Evolutionary conservation across 2,329 filamentous ascomycete genomes (phyloP).

Genomic region (Aspergillus fructus): DNA sequence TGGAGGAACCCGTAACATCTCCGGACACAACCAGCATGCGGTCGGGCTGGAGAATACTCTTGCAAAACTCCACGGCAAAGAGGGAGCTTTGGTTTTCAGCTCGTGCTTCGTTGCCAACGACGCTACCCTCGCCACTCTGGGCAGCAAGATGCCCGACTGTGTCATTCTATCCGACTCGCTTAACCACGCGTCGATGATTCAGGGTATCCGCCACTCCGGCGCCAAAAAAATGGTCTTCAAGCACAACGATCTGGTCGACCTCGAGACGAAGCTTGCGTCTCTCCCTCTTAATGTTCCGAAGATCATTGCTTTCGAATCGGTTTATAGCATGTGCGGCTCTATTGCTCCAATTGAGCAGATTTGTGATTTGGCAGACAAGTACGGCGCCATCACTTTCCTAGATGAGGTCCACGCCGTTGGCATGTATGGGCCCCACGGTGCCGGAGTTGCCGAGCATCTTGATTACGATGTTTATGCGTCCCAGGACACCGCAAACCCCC

Average conservation of each 20-base stretch:
- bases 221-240: slow-evolving; percentile 98
- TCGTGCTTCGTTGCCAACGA: slow-evolving; percentile 99
- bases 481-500: slow-evolving; percentile 58
- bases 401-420: slow-evolving; percentile 99
- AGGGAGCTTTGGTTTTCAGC: slow-evolving; percentile 88
- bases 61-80: slow-evolving; percentile 87
- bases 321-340: slow-evolving; percentile 99
- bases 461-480: slow-evolving; percentile 84
- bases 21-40: slow-evolving; percentile 94
- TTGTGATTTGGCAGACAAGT: slow-evolving; percentile 94
- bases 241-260: slow-evolving; percentile 91
- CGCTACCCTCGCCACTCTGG: slow-evolving; percentile 92
- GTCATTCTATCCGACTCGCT: slow-evolving; percentile 97
- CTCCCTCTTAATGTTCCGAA: slow-evolving; percentile 84
- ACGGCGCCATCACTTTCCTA: slow-evolving; percentile 94
- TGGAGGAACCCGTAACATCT: slow-evolving; percentile 95
- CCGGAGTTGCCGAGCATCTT: slow-evolving; percentile 94
- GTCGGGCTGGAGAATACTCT: slow-evolving; percentile 78
- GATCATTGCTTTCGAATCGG: slow-evolving; percentile 97
- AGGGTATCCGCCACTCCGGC: slow-evolving; percentile 95
- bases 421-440: slow-evolving; percentile 96
- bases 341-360: slow-evolving; percentile 95
- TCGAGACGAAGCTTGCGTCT: slow-evolving; percentile 88
- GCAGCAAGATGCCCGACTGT: slow-evolving; percentile 92
- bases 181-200: slow-evolving; percentile 99